These are phyloP conservation scores for Cotoneaster glaucophyllus DNA, from an alignment of 306 rosid species.

Conservation along the genomic window DNA sequence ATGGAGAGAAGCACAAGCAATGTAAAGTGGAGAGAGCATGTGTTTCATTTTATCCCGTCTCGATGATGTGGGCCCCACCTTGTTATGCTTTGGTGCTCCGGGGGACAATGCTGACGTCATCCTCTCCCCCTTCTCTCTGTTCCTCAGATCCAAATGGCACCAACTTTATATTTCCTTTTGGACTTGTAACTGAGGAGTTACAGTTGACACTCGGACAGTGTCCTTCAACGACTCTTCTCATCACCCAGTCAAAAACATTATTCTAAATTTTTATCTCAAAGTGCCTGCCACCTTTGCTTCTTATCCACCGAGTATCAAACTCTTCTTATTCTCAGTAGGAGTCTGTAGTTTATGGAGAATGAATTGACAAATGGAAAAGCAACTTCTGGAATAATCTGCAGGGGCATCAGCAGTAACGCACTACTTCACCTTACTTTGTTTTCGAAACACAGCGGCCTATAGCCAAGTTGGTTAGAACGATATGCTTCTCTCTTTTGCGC, in stretches of 20 bases:
- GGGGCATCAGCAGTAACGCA: background rate
- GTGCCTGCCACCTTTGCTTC: slow-evolving; percentile 52
- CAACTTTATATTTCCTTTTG: slow-evolving; percentile 32
- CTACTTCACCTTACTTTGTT: background rate
- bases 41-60: background rate
- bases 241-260: slow-evolving; percentile 37
- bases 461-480: background rate
- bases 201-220: slow-evolving; percentile 46
- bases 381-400: background rate
- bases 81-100: slow-evolving; percentile 12
- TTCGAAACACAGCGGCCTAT: background rate
- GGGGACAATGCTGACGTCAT: slow-evolving; percentile 57
- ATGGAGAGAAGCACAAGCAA: slow-evolving; percentile 12
- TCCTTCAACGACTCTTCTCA: slow-evolving; percentile 16
- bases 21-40: slow-evolving; percentile 1
- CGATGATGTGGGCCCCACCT: slow-evolving; percentile 3
- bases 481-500: background rate
- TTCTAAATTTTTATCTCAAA: slow-evolving; percentile 29
- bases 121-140: slow-evolving; percentile 17
- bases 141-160: slow-evolving; percentile 21
- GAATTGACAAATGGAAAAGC: slow-evolving; percentile 10
- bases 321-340: background rate
- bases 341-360: background rate
- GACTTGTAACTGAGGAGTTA: slow-evolving; percentile 33
- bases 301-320: slow-evolving; percentile 30